phyloP scores from a whole-genome alignment of 495 filamentous ascomycete species.

The Xylaria acuta region DNA sequence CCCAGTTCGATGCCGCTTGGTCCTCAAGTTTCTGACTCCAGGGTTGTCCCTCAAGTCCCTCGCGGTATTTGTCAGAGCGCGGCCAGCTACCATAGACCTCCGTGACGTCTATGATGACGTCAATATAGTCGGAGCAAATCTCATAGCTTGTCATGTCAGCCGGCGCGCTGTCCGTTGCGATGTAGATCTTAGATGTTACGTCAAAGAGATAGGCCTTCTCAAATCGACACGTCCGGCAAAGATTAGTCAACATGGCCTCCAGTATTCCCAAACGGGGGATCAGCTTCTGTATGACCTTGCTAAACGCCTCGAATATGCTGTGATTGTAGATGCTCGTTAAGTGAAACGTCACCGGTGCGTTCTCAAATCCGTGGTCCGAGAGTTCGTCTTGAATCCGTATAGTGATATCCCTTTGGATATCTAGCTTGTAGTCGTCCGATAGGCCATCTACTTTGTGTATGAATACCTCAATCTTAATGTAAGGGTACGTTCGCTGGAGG shows the following conservation, averaged over 20 bases:
- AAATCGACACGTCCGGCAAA: conserved; percentile 87
- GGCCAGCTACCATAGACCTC: conserved; percentile 88
- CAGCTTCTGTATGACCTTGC: conserved; percentile 96
- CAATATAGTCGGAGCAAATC: conserved; percentile 97
- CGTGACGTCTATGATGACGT: conserved; percentile 94
- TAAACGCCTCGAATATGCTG: conserved; percentile 96
- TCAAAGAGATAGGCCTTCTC: conserved; percentile 98
- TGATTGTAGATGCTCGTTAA: conserved; percentile 97
- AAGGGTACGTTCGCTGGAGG: conserved; percentile 83
- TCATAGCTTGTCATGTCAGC: conserved; percentile 94
- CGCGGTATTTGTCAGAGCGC: conserved; percentile 55
- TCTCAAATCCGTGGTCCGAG: conserved; percentile 87
- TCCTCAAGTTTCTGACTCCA: conserved; percentile 70
- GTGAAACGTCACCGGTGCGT: conserved; percentile 90
- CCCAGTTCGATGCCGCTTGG: conserved; percentile 67
- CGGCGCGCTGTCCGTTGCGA: conserved; percentile 91
- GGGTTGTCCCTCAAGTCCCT: conserved; percentile 62
- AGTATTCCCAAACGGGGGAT: conserved; percentile 91
- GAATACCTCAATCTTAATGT: conserved; percentile 95
- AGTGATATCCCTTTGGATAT: conserved; percentile 92
- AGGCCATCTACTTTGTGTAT: conserved; percentile 98
- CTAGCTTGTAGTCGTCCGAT: conserved; percentile 90
- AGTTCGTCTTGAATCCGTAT: conserved; percentile 98
- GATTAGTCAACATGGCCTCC: conserved; percentile 87
- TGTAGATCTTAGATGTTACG: conserved; percentile 96